Evolutionary conservation across 371 early-diverging fungal species (phyloP).

Genomic region (Globomyces sp.): DNA sequence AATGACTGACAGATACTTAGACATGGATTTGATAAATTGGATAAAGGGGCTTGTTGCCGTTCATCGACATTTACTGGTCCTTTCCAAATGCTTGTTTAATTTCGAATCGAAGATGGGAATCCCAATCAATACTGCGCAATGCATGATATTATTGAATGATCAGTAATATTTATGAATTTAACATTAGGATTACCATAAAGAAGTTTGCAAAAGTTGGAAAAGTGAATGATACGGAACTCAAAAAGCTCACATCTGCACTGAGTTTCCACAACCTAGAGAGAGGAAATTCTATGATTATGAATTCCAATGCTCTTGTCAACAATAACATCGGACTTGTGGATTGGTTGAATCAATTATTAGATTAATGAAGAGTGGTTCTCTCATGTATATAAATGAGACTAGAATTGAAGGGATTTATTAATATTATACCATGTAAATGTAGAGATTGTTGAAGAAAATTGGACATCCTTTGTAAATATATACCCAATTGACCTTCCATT

Average conservation of each 20-base stretch:
- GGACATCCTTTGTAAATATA: no score
- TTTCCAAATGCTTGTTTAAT: conserved; percentile 1
- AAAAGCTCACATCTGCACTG: background rate
- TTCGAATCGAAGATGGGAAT: background rate
- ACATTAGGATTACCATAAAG: background rate
- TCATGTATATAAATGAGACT: no score
- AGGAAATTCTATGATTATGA: background rate
- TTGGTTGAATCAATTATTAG: background rate
- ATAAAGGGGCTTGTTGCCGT: background rate
- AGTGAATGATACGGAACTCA: background rate
- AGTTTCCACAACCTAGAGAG: background rate
- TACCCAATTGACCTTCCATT: no score
- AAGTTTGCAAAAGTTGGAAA: background rate
- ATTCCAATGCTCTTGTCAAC: background rate
- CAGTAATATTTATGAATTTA: no score
- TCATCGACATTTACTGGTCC: background rate
- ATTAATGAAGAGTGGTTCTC: no score
- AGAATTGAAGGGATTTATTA: no score
- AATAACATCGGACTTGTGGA: background rate
- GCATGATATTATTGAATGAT: background rate
- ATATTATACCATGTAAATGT: no score
- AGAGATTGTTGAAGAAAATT: no score
- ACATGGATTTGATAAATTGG: background rate
- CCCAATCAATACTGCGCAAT: background rate
- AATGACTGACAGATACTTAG: background rate